Evolutionary conservation across 305 asterid species (phyloP), one percentile per base, ranked within the genome.

Genomic region (Fraxinus nigra): DNA sequence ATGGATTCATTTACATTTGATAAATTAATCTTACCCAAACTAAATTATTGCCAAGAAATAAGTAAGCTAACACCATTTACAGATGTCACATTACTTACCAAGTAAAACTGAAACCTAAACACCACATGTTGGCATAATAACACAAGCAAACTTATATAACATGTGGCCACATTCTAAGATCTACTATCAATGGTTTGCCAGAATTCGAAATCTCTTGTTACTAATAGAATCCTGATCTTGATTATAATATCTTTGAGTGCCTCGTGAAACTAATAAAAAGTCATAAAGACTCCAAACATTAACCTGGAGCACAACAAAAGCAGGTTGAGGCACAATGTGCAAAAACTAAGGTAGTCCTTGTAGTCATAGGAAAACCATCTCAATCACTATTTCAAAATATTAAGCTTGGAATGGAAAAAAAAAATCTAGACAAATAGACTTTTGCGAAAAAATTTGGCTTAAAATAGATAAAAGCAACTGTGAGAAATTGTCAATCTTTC

Each of bases 351-450:
- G 18, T 35, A 56, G 56, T 16, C 51, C 46, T 63, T 38, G 75
- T 11, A 16, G 78, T 70, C 70, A 80, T 67, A 51, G 35, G 40
- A 38, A 38, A 59, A 43, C 32, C 78, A 76, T 61, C 74, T 61
- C 78, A 82, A 72, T 72, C 78, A 81, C 37, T 72, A 76, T 67
- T 75, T 14, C 77, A 28, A 81, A 40, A 75, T 74, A 79, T 63
- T 51, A 77, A 72, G 72, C 56, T 9, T 20, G 67, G 65, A 7
- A 11, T 34, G 2, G 43, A 8, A 20, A 67, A 22, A 22, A 10
- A 33, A 24, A 24, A 24, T 24, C 26, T 46, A 40, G 28, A 72
- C 46, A 54, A 59, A 51, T 30, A 26, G 11, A 40, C 22, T 14
- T 22, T 75, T 34, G 40, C 35, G 76, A 43, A 56, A 56, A 40